phyloP scores from a whole-genome alignment of 75 land plant species.

The Gnetum montanum region DNA sequence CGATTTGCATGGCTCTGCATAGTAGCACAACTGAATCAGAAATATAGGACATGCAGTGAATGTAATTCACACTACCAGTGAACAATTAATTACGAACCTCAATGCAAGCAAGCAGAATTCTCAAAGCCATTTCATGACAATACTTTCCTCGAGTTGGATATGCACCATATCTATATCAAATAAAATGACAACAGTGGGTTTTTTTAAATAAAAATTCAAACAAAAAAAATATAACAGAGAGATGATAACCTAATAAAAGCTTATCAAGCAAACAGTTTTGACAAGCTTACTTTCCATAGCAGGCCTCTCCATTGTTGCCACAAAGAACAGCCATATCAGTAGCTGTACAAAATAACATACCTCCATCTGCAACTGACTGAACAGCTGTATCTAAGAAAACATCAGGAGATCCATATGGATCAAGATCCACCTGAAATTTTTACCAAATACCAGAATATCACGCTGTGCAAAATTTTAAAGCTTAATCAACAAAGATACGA shows the following conservation, averaged over 20 bases:
- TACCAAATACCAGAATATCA: not conserved
- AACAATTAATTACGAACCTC: constrained; percentile 43
- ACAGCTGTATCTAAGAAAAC: constrained; percentile 96
- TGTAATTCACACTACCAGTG: not conserved
- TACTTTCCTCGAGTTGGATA: constrained; percentile 88
- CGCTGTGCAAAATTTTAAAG: not conserved
- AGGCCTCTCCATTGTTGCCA: constrained; percentile 97
- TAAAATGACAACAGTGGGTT: too few relatives aligned
- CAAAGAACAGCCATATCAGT: constrained; percentile 99
- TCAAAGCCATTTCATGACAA: constrained; percentile 98
- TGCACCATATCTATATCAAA: constrained; percentile 68
- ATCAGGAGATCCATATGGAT: constrained; percentile 97
- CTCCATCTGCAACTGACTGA: constrained; percentile 90
- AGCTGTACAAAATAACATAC: constrained; percentile 93
- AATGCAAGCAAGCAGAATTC: constrained; percentile 91
- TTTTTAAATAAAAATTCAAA: too few relatives aligned
- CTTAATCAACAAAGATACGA: not conserved
- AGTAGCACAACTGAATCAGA: constrained; percentile 1
- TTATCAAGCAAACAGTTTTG: not conserved
- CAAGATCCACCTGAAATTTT: constrained; percentile 81
- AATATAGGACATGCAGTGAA: not conserved
- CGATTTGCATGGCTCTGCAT: constrained; percentile 97
- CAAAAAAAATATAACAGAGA: too few relatives aligned
- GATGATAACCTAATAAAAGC: too few relatives aligned
- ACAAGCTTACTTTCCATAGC: constrained; percentile 83